Evolutionary conservation across 192 early-diverging fungal species (phyloP).

Genomic region (Anaeromyces robustus): DNA sequence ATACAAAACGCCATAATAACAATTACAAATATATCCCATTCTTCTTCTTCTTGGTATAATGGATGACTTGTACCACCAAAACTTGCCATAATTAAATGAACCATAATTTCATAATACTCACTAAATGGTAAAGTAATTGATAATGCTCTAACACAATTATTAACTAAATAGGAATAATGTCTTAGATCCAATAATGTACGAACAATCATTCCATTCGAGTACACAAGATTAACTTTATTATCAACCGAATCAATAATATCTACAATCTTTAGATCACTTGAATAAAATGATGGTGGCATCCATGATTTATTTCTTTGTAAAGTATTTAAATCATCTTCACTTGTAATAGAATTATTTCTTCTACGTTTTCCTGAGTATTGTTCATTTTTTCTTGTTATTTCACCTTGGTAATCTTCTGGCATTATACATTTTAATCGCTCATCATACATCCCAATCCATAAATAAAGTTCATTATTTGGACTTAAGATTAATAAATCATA

Average conservation of each 20-base stretch:
- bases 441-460: neutral
- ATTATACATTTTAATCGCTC: slow-evolving; percentile 21
- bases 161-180: slow-evolving; percentile 15
- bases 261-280: slow-evolving; percentile 1
- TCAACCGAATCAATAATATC: slow-evolving; percentile 19
- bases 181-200: slow-evolving; percentile 14
- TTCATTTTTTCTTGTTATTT: slow-evolving; percentile 17
- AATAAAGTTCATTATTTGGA: neutral
- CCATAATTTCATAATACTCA: slow-evolving; percentile 10
- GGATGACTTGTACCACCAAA: slow-evolving; percentile 5
- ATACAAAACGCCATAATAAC: slow-evolving; percentile 16
- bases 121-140: slow-evolving; percentile 15
- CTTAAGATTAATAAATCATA: neutral
- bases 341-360: neutral
- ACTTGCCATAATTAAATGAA: slow-evolving; percentile 13
- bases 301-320: neutral
- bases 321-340: neutral
- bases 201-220: slow-evolving; percentile 8
- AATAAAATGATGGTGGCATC: neutral
- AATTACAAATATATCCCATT: slow-evolving; percentile 20
- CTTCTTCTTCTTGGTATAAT: slow-evolving; percentile 1
- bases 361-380: slow-evolving; percentile 10
- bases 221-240: slow-evolving; percentile 14
- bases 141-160: slow-evolving; percentile 15
- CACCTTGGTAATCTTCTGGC: slow-evolving; percentile 11